These are phyloP conservation scores for Blastobotrys arbuscula DNA, from an alignment of 1,139 yeast species.

Conservation along the genomic window DNA sequence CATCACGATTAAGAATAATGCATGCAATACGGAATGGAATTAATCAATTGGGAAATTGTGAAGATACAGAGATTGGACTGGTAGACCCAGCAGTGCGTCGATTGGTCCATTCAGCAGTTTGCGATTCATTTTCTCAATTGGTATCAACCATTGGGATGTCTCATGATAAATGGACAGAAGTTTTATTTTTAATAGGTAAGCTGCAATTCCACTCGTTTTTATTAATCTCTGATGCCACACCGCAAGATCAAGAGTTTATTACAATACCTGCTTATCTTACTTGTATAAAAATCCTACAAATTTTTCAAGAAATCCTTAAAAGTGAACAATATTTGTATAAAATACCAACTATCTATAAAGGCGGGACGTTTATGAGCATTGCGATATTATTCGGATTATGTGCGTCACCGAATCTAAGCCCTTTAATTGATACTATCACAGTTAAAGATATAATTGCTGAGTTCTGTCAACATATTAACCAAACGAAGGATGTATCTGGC, in stretches of 20 bases:
- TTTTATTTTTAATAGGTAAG: slow-evolving; percentile 19
- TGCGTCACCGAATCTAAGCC: slow-evolving; percentile 12
- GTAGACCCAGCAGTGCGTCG: slow-evolving; percentile 18
- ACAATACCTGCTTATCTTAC: slow-evolving; percentile 19
- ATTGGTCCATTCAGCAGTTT: slow-evolving; percentile 17
- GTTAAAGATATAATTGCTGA: slow-evolving; percentile 16
- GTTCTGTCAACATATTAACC: slow-evolving; percentile 10
- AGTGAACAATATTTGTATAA: slow-evolving; percentile 4
- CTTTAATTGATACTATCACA: slow-evolving; percentile 13
- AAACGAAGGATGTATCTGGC: background rate
- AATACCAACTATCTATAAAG: slow-evolving; percentile 12
- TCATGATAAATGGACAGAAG: slow-evolving; percentile 18
- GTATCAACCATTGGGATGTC: slow-evolving; percentile 14
- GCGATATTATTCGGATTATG: slow-evolving; percentile 16
- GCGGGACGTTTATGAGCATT: slow-evolving; percentile 12
- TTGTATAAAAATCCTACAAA: slow-evolving; percentile 16
- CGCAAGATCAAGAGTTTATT: slow-evolving; percentile 16
- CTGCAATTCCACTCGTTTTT: slow-evolving; percentile 21
- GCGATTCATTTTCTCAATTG: slow-evolving; percentile 16
- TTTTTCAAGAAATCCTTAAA: slow-evolving; percentile 9
- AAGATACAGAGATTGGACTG: slow-evolving; percentile 21
- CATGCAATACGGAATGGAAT: slow-evolving; percentile 14
- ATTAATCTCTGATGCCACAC: slow-evolving; percentile 20
- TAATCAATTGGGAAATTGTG: slow-evolving; percentile 19
- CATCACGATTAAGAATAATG: slow-evolving; percentile 9